Base-by-base conservation (phyloP, 2,329 filamentous ascomycete species). In the Acrocalymma vagum region DNA sequence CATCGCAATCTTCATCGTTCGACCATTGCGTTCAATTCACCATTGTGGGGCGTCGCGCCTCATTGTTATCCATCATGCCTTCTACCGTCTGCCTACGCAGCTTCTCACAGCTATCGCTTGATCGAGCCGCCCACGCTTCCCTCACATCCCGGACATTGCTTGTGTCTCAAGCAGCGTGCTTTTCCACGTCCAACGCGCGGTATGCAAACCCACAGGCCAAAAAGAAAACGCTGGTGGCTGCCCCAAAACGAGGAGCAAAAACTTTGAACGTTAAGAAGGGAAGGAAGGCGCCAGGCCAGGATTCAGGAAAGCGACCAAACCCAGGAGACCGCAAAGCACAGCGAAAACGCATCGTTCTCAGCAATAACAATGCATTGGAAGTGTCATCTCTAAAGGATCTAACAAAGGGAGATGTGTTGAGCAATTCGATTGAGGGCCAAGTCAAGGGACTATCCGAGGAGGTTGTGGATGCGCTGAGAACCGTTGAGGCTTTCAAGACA, bases 311-410 rank as follows among this genome's bases (percentile, higher is more conserved):
- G 70, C 78, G 83, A 11, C 87, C 88, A 14, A 76, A 76, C 9
- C 78, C 83, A 3, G 93, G 92, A 53, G 92, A 96, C 78, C 84
- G 92, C 54, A 95, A 91, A 73, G 88, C 89, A 18, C 78, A 89
- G 65, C 85, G 91, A 53, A 96, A 95, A 77, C 85, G 89, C 56
- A 89, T 99, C 61, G 85, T 95, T 45, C 83, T 99, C 46, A 93
- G 87, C 77, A 99, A 97, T 74, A 88, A 89, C 70, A 97, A 96
- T 73, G 94, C 94, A 33, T 76, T 96, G 24, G 83, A 86, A 45
- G 87, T 97, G 6, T 65, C 77, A 16, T 87, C 83, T 9, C 77
- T 95, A 55, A 72, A 78, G 45, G 79, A 86, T 32, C 63, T 95
- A 38, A 73, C 86, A 71, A 69, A 79, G 13, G 74, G 79, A 38